Conservation (phyloP, 805 yeast genomes). For the Starmera quercuum region DNA sequence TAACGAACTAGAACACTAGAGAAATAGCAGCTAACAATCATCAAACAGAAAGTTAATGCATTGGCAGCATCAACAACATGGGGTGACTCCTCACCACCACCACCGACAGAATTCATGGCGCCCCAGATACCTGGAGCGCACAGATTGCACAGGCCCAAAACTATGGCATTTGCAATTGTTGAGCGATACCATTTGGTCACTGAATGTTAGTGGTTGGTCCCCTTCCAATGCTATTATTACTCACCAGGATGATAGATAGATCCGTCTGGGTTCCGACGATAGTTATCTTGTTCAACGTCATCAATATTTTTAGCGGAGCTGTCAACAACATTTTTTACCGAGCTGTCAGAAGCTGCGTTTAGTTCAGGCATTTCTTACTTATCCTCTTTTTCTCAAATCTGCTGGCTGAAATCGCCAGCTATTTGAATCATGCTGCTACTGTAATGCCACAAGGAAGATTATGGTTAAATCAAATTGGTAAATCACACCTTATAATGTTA, state of each 20-base stretch:
- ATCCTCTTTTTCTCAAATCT: no score
- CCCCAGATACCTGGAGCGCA: slow-evolving; percentile 18
- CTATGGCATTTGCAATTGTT: not conserved
- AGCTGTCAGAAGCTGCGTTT: no score
- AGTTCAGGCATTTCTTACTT: no score
- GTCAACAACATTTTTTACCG: no score
- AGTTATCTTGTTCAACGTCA: not conserved
- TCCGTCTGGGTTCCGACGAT: not conserved
- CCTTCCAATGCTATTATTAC: no score
- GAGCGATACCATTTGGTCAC: not conserved
- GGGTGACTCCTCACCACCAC: slow-evolving; percentile 1
- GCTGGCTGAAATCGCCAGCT: no score
- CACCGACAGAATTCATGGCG: slow-evolving; percentile 24
- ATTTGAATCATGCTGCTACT: no score
- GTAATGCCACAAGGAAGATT: no score
- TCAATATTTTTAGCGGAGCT: slow-evolving; percentile 1
- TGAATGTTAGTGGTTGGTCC: no score
- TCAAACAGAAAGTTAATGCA: not conserved
- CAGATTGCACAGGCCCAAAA: not conserved
- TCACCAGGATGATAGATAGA: not conserved
- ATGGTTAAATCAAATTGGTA: no score
- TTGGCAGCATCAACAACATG: not conserved
- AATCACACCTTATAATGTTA: no score
- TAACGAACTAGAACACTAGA: not conserved
- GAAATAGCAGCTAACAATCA: not conserved